Percentiles rank a stretch among this genome's conserved stretches.
These are phyloP conservation scores for Claviceps paspali DNA, from an alignment of 2,329 filamentous ascomycete genomes.

Conservation along the genomic window DNA sequence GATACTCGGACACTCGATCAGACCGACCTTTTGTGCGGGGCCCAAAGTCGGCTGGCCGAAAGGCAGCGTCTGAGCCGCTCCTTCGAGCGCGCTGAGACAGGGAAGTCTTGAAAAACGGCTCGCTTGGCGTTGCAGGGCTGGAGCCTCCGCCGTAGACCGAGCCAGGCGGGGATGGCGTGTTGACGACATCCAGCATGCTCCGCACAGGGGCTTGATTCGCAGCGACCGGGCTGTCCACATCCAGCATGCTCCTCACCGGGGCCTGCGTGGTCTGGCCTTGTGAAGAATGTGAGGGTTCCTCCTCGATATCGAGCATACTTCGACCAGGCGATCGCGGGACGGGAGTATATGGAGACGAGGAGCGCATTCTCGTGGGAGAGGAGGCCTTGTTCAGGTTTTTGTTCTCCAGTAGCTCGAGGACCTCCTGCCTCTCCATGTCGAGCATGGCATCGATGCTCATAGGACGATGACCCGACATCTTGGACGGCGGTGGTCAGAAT, in stretches of 20 bases:
- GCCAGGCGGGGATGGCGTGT: conserved; percentile 19
- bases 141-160: conserved; percentile 16
- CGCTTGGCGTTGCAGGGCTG: conserved; percentile 18
- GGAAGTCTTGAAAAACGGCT: conserved; percentile 11
- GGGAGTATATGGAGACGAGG: conserved; percentile 37
- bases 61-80: conserved; percentile 39
- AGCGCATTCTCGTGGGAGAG: conserved; percentile 24
- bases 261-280: conserved; percentile 25
- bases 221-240: conserved; percentile 31
- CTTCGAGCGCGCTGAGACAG: too few relatives aligned
- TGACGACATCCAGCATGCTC: conserved; percentile 40
- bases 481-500: too few relatives aligned
- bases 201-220: conserved; percentile 25
- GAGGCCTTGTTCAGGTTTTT: conserved; percentile 17
- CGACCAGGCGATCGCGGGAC: conserved; percentile 50
- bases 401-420: conserved; percentile 52
- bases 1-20: conserved; percentile 39
- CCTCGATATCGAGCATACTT: conserved; percentile 49
- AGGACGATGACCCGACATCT: conserved; percentile 23
- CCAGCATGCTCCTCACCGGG: conserved; percentile 51
- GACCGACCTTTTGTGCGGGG: conserved; percentile 14
- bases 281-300: conserved; percentile 12
- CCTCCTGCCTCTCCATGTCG: conserved; percentile 62
- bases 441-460: conserved; percentile 68
- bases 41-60: conserved; percentile 31